phyloP scores from a whole-genome alignment of 2,329 filamentous ascomycete species.

The Aspergillus quadrilineatus region DNA sequence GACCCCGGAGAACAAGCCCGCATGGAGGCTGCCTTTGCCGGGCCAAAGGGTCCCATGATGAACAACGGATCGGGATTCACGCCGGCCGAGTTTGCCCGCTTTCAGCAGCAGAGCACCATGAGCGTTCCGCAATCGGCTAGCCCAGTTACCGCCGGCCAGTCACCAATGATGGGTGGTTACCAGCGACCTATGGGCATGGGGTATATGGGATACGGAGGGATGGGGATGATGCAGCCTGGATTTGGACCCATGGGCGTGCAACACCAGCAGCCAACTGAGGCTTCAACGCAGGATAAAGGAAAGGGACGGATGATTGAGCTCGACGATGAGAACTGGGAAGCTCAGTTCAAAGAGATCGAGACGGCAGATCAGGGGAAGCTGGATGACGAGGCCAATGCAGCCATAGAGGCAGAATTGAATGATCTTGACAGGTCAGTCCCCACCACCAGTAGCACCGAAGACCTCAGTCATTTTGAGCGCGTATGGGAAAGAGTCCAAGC shows the following conservation, averaged over 20 bases:
- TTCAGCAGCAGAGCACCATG: constrained; percentile 70
- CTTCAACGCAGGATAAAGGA: constrained; percentile 69
- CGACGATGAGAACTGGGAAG: constrained; percentile 92
- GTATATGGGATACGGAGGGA: constrained; percentile 45
- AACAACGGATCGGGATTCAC: constrained; percentile 63
- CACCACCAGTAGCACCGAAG: constrained; percentile 66
- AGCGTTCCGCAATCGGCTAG: constrained; percentile 59
- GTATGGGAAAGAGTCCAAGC: constrained; percentile 56
- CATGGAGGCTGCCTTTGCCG: constrained; percentile 71
- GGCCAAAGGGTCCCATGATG: constrained; percentile 44
- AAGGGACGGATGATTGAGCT: constrained; percentile 83
- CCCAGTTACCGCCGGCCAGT: constrained; percentile 53
- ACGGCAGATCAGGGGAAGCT: constrained; percentile 52
- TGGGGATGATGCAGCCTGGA: constrained; percentile 53
- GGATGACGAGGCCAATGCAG: constrained; percentile 65
- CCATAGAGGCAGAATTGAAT: constrained; percentile 83
- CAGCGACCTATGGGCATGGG: constrained; percentile 49
- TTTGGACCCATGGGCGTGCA: constrained; percentile 52
- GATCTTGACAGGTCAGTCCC: constrained; percentile 79
- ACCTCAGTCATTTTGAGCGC: constrained; percentile 84
- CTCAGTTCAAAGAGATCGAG: constrained; percentile 89
- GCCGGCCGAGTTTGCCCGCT: constrained; percentile 82
- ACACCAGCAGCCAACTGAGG: constrained; percentile 32
- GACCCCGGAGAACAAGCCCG: constrained; percentile 62
- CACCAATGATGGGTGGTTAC: constrained; percentile 60